phyloP scores from a whole-genome alignment of 345 rosid species.

The Garcia nutans region DNA sequence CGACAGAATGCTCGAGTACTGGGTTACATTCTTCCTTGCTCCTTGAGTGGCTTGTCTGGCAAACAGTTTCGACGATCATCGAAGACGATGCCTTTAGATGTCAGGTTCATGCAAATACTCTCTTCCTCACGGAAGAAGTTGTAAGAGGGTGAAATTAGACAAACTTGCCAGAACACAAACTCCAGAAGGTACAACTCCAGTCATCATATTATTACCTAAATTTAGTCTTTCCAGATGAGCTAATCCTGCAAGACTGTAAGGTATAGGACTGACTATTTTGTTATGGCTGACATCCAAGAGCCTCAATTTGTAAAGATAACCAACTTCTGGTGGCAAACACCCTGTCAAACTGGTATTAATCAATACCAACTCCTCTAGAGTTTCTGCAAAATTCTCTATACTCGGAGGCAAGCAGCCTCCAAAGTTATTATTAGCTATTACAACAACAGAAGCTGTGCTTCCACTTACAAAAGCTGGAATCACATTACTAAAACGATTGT shows the following conservation, averaged over 20 bases:
- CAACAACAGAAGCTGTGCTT: slow-evolving; percentile 63
- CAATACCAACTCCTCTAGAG: slow-evolving; percentile 71
- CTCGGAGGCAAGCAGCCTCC: slow-evolving; percentile 79
- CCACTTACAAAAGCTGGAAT: slow-evolving; percentile 39
- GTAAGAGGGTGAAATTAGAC: slow-evolving; percentile 60
- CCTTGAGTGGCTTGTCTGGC: slow-evolving; percentile 59
- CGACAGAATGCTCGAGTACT: slow-evolving; percentile 63
- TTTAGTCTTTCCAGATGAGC: slow-evolving; percentile 70
- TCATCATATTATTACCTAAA: slow-evolving; percentile 68
- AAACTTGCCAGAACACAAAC: slow-evolving; percentile 69
- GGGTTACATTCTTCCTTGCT: slow-evolving; percentile 56
- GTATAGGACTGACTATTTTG: slow-evolving; percentile 70
- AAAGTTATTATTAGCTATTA: slow-evolving; percentile 77
- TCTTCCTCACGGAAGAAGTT: slow-evolving; percentile 86
- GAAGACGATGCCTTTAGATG: slow-evolving; percentile 47
- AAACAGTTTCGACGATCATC: slow-evolving; percentile 79
- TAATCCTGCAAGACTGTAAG: slow-evolving; percentile 79
- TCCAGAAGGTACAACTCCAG: slow-evolving; percentile 59
- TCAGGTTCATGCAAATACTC: slow-evolving; percentile 64
- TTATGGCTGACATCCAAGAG: slow-evolving; percentile 80
- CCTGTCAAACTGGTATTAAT: slow-evolving; percentile 72
- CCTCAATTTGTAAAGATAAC: slow-evolving; percentile 66
- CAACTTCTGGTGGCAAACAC: slow-evolving; percentile 85
- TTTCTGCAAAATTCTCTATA: slow-evolving; percentile 58
- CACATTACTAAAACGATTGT: slow-evolving; percentile 56